Evolutionary conservation across 352 stramenopile species (phyloP), one percentile per base, ranked within the genome.

Genomic region (Phytophthora constricta): DNA sequence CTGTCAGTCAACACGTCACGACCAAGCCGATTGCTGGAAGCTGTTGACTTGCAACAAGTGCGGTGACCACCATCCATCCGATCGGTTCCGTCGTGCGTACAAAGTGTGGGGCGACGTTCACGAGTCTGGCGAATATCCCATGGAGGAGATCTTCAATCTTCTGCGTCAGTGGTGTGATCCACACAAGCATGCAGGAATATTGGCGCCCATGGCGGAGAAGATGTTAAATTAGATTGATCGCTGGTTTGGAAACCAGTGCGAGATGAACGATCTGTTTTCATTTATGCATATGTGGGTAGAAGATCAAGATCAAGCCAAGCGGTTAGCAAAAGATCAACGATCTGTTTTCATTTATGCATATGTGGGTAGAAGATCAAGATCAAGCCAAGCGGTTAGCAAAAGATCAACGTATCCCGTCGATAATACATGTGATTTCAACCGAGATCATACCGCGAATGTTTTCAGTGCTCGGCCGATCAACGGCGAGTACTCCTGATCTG

Each of bases 221-320:
- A 48, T 51, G 28, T 71, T 63, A 69, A 69, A 63, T 53, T 63
- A 63, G 62, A 50, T 68, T 51, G 51, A 42, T 68, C 42, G 51
- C 60, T 68, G 55, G 52, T 8, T 10, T 58, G 60, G 43, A 62
- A 68, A 25, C 52, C 48, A 62, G 51, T 48, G 20, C 58, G 58
- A 47, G 48, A 48, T 26, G 58, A 66, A 25, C 49, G 58, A 60
- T 59, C n/a, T n/a, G n/a, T n/a, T n/a, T n/a, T n/a, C n/a, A n/a
- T n/a, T n/a, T n/a, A n/a, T n/a, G n/a, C n/a, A n/a, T n/a, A n/a
- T n/a, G n/a, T n/a, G n/a, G n/a, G n/a, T n/a, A n/a, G n/a, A n/a
- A n/a, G n/a, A n/a, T n/a, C n/a, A n/a, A n/a, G n/a, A n/a, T n/a
- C n/a, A n/a, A n/a, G n/a, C n/a, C n/a, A n/a, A n/a, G n/a, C n/a